Evolutionary conservation across 805 yeast species (phyloP).

Genomic region (Metschnikowia amazonensis): DNA sequence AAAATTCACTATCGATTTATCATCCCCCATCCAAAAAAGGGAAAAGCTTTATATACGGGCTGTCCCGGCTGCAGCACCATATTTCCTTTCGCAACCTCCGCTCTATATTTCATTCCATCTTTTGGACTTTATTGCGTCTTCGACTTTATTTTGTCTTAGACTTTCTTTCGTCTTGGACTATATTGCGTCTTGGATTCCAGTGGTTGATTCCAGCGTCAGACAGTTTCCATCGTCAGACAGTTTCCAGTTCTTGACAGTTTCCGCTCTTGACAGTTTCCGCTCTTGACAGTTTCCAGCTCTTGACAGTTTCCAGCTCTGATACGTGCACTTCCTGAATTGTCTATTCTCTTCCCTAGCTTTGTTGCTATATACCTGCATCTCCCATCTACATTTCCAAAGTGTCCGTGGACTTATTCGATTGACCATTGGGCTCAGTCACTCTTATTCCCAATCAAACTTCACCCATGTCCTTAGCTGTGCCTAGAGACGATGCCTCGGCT

Average conservation of each 20-base stretch:
- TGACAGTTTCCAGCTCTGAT: too few species aligned
- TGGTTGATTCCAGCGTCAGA: too few species aligned
- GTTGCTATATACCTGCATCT: not conserved
- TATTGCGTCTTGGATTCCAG: too few species aligned
- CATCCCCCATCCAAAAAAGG: slow-evolving; percentile 1
- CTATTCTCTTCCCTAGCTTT: not conserved
- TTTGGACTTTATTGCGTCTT: too few species aligned
- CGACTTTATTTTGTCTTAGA: too few species aligned
- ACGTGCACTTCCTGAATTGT: too few species aligned
- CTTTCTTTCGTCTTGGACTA: too few species aligned
- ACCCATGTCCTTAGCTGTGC: slow-evolving; percentile 17
- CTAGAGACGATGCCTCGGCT: slow-evolving; percentile 16
- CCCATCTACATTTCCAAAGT: not conserved
- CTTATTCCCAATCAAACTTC: not conserved
- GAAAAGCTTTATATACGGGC: slow-evolving; percentile 5
- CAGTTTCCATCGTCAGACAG: too few species aligned
- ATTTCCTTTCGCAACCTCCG: not conserved
- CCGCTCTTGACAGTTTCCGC: too few species aligned
- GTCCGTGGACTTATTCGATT: not conserved
- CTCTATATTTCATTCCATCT: not conserved
- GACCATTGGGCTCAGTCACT: not conserved
- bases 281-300: too few species aligned
- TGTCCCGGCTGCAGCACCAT: not conserved
- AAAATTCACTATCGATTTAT: not conserved
- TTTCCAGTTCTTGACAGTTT: too few species aligned